These are phyloP conservation scores for Dichomitus squalens DNA, from an alignment of 1,284 basidiomycete species.

Conservation along the genomic window DNA sequence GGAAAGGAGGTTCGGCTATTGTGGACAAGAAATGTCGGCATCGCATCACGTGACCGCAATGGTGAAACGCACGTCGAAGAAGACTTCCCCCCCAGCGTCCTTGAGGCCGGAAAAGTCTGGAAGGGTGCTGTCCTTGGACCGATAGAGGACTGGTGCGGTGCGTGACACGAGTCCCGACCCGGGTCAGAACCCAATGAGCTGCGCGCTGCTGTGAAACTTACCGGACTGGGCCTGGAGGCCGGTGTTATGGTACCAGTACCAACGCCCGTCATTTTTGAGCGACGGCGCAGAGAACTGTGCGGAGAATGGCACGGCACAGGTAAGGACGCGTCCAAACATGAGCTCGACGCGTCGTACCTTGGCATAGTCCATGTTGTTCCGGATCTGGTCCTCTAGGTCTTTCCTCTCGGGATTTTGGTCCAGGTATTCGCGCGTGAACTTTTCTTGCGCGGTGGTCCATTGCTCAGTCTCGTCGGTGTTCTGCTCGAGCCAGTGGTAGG, in stretches of 20 bases:
- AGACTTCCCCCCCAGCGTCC: conserved; percentile 61
- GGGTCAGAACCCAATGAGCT: conserved; percentile 10
- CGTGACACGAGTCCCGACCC: no score
- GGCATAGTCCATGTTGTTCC: conserved; percentile 67
- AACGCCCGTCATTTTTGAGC: conserved; percentile 64
- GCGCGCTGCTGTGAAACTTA: conserved; percentile 31
- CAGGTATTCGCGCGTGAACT: conserved; percentile 61
- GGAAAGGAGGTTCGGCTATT: conserved; percentile 68
- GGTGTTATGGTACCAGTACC: conserved; percentile 80
- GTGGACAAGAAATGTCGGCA: neutral
- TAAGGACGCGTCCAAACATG: conserved; percentile 5
- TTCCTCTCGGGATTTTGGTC: conserved; percentile 60
- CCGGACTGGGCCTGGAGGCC: conserved; percentile 69
- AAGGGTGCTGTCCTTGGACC: conserved; percentile 56
- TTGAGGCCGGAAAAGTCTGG: conserved; percentile 51
- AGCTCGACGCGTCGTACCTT: conserved; percentile 47
- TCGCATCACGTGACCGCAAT: conserved; percentile 6
- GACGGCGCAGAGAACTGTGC: conserved; percentile 61
- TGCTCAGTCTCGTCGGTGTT: conserved; percentile 61
- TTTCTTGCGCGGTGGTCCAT: conserved; percentile 67
- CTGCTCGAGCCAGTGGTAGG: conserved; percentile 75
- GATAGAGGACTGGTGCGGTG: conserved; percentile 55
- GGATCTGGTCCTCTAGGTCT: conserved; percentile 61
- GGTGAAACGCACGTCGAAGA: conserved; percentile 64
- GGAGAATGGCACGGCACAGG: neutral